phyloP scores from a whole-genome alignment of 441 rosid species.

The Sinapis alba region DNA sequence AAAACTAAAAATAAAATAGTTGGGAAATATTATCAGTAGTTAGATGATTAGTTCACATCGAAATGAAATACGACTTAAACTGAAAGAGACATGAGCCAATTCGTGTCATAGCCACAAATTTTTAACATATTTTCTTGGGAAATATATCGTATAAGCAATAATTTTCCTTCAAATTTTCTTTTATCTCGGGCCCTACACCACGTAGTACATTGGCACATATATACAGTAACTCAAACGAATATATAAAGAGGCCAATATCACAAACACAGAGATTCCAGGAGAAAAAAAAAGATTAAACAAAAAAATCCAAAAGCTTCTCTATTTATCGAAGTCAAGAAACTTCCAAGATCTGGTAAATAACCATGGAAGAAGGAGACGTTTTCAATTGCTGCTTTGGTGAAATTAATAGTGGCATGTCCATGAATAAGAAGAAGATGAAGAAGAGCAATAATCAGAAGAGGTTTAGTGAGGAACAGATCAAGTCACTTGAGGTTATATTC shows the following conservation, averaged over 20 bases:
- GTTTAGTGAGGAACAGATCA: conserved; percentile 67
- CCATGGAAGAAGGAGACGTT: conserved; percentile 36
- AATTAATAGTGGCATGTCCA: conserved; percentile 20
- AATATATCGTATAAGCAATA: background rate
- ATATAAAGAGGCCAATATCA: conserved; percentile 31
- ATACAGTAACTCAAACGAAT: conserved; percentile 25
- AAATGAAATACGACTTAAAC: conserved; percentile 21
- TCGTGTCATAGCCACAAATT: conserved; percentile 38
- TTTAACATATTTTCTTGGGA: background rate
- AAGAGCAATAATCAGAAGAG: conserved; percentile 60
- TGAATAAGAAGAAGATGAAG: conserved; percentile 23
- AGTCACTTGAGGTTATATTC: conserved; percentile 63
- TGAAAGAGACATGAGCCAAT: conserved; percentile 31
- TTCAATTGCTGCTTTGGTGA: conserved; percentile 30
- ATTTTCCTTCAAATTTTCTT: background rate
- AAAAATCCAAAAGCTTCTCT: conserved; percentile 17
- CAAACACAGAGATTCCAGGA: conserved; percentile 22
- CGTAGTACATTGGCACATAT: background rate
- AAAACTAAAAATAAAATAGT: conserved; percentile 1
- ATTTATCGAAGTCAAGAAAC: conserved; percentile 44
- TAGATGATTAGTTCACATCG: conserved; percentile 25
- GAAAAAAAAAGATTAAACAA: background rate
- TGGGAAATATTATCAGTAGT: conserved; percentile 2
- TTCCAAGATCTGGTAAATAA: conserved; percentile 36
- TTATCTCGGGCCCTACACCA: conserved; percentile 18